Conservation (phyloP, 2,329 filamentous ascomycete species). For the Colletotrichum viniferum region DNA sequence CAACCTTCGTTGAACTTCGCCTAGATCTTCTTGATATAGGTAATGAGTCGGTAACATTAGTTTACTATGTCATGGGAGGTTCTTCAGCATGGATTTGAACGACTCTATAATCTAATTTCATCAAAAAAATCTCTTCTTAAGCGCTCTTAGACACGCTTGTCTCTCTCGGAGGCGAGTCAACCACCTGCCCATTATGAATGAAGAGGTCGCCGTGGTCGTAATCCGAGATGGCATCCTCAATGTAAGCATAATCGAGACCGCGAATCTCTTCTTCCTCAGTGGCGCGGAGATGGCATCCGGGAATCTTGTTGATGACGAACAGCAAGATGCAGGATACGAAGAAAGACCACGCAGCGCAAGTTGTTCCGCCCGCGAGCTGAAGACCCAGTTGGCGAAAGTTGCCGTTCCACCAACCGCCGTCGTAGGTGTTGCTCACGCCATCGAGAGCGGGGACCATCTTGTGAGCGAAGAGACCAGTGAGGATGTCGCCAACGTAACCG, state of each 20-base stretch:
- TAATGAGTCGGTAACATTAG: no score
- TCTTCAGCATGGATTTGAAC: no score
- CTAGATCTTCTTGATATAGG: no score
- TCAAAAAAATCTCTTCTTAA: not conserved
- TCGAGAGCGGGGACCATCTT: constrained; percentile 54
- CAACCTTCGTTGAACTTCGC: no score
- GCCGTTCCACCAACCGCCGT: constrained; percentile 54
- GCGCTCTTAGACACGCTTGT: not conserved
- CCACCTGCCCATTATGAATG: not conserved
- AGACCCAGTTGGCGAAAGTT: constrained; percentile 60
- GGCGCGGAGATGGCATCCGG: constrained; percentile 58
- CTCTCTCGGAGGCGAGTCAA: not conserved
- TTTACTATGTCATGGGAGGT: no score
- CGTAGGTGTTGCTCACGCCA: constrained; percentile 47
- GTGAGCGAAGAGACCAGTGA: constrained; percentile 63
- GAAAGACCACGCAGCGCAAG: constrained; percentile 61
- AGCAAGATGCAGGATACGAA: constrained; percentile 55
- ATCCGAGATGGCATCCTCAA: constrained; percentile 25
- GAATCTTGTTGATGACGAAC: constrained; percentile 61
- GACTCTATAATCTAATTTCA: not conserved
- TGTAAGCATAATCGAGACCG: constrained; percentile 50
- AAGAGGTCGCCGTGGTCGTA: not conserved
- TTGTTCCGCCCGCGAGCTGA: constrained; percentile 61
- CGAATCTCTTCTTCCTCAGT: constrained; percentile 58
- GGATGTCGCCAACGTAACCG: constrained; percentile 60